Conservation (phyloP, 768 basidiomycete species). For the Gloeophyllum trabeum region DNA sequence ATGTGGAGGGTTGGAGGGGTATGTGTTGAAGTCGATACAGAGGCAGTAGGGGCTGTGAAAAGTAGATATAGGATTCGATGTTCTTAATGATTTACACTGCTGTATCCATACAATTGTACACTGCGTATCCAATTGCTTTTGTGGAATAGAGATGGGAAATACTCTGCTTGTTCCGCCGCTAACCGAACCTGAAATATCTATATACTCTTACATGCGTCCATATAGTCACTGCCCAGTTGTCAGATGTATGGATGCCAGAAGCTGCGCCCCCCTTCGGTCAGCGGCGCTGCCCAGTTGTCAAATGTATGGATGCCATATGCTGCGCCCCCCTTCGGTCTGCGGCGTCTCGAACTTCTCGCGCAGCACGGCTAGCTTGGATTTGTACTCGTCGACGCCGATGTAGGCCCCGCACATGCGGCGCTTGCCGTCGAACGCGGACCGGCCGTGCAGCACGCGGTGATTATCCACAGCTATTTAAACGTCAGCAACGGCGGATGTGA, state of each 20-base stretch:
- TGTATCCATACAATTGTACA: too few relatives aligned
- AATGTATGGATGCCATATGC: too few relatives aligned
- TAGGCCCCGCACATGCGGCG: slow-evolving; percentile 96
- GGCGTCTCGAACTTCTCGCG: slow-evolving; percentile 40
- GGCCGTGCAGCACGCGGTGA: slow-evolving; percentile 87
- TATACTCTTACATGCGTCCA: too few relatives aligned
- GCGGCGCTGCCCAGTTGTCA: too few relatives aligned
- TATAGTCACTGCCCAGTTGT: too few relatives aligned
- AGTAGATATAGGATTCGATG: background rate
- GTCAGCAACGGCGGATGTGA: background rate
- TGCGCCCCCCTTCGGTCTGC: slow-evolving; percentile 1
- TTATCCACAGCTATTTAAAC: slow-evolving; percentile 68
- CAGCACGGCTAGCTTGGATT: slow-evolving; percentile 64
- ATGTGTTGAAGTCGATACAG: slow-evolving; percentile 65
- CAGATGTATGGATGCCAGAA: too few relatives aligned
- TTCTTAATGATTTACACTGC: too few relatives aligned
- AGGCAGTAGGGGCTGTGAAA: slow-evolving; percentile 10
- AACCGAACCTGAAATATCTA: too few relatives aligned
- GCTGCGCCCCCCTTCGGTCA: too few relatives aligned
- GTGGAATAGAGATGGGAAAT: too few relatives aligned
- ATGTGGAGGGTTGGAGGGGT: slow-evolving; percentile 89
- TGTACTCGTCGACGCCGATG: slow-evolving; percentile 83
- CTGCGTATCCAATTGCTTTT: too few relatives aligned
- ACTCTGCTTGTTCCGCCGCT: too few relatives aligned
- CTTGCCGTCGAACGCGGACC: slow-evolving; percentile 81